phyloP scores from a whole-genome alignment of 2,329 filamentous ascomycete species.

The Penicillium sp. region DNA sequence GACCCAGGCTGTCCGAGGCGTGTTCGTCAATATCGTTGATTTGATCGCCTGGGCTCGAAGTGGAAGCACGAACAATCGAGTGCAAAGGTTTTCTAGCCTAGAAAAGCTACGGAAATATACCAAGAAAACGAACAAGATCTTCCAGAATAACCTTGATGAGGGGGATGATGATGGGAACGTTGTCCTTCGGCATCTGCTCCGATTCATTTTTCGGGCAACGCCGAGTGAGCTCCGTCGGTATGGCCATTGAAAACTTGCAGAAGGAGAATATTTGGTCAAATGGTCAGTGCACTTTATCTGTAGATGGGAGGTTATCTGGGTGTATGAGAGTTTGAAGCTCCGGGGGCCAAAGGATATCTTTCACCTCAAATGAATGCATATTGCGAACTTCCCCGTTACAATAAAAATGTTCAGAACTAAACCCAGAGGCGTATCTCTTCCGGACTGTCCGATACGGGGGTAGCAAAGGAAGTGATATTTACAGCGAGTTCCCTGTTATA shows the following conservation, averaged over 20 bases:
- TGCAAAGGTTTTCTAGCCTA: not conserved
- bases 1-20: not conserved
- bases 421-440: too few relatives aligned
- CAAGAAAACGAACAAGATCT: not conserved
- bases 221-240: not conserved
- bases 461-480: too few relatives aligned
- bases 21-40: not conserved
- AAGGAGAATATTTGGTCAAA: not conserved
- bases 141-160: too few relatives aligned
- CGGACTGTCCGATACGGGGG: too few relatives aligned
- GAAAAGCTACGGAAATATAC: not conserved
- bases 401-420: not conserved
- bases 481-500: too few relatives aligned
- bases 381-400: not conserved
- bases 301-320: not conserved
- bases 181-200: not conserved
- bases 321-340: not conserved
- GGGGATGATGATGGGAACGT: not conserved
- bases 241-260: not conserved
- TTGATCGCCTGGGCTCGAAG: not conserved
- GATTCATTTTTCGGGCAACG: not conserved
- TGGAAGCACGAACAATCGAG: not conserved
- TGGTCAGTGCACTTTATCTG: not conserved
- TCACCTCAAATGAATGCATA: not conserved
- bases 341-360: not conserved